These are phyloP conservation scores for Colletotrichum acutatum DNA, from an alignment of 2,329 filamentous ascomycete genomes.

Conservation along the genomic window DNA sequence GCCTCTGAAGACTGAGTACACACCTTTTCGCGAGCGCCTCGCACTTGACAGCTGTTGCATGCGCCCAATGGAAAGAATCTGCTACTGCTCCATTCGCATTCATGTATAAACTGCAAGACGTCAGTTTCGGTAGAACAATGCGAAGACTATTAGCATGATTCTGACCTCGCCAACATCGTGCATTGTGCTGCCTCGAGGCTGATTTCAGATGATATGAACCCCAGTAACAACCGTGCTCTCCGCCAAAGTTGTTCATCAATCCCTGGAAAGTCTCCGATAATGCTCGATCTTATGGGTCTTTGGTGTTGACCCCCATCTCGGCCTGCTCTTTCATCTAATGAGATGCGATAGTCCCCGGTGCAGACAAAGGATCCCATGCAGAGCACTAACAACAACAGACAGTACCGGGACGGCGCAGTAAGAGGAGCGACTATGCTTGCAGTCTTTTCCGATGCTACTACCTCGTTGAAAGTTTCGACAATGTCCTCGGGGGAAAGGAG, in stretches of 20 bases:
- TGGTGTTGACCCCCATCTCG: not conserved
- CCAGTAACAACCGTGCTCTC: slow-evolving; percentile 40
- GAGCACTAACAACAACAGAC: slow-evolving; percentile 35
- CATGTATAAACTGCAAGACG: slow-evolving; percentile 38
- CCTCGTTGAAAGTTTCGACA: slow-evolving; percentile 5
- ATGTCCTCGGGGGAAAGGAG: slow-evolving; percentile 1
- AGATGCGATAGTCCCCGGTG: slow-evolving; percentile 12
- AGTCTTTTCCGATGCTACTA: slow-evolving; percentile 2
- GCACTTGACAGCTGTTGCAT: slow-evolving; percentile 42
- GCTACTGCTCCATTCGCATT: slow-evolving; percentile 39
- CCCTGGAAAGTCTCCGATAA: not conserved
- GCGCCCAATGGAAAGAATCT: slow-evolving; percentile 41
- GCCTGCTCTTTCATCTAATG: slow-evolving; percentile 9
- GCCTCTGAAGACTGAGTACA: no score
- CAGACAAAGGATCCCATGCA: slow-evolving; percentile 35
- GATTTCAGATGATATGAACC: slow-evolving; percentile 37
- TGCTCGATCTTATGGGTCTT: not conserved
- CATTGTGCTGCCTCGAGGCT: slow-evolving; percentile 41
- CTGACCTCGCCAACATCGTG: slow-evolving; percentile 43
- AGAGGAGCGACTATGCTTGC: not conserved
- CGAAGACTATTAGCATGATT: no score
- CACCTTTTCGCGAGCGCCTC: slow-evolving; percentile 37
- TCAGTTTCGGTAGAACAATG: not conserved
- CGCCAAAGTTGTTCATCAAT: slow-evolving; percentile 37
- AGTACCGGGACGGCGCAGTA: slow-evolving; percentile 24